Evolutionary conservation across 2,329 filamentous ascomycete species (phyloP).

Genomic region (Tolypocladium cylindrosporum): DNA sequence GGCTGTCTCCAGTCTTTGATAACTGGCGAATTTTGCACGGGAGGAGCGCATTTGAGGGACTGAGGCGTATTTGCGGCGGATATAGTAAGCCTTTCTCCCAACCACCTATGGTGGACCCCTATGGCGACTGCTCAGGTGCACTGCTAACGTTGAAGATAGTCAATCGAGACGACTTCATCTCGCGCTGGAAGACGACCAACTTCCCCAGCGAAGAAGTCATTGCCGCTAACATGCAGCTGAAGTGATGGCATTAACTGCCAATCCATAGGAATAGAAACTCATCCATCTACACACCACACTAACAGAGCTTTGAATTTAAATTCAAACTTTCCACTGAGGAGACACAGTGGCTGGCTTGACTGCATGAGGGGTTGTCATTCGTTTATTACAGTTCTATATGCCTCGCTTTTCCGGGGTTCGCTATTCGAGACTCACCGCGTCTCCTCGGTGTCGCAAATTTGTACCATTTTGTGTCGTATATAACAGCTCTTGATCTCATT

Average conservation of each 20-base stretch:
- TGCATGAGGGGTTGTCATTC: no score
- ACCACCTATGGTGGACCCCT: not conserved
- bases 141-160: slow-evolving; percentile 33
- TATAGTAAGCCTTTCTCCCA: slow-evolving; percentile 57
- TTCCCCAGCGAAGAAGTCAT: slow-evolving; percentile 38
- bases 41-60: slow-evolving; percentile 70
- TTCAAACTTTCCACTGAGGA: no score
- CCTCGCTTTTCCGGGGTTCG: no score
- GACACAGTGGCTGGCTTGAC: no score
- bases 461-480: no score
- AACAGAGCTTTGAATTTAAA: no score
- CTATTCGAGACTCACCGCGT: no score
- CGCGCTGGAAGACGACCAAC: slow-evolving; percentile 64
- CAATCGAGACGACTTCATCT: slow-evolving; percentile 72
- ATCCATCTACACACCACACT: no score
- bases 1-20: slow-evolving; percentile 60
- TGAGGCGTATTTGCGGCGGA: slow-evolving; percentile 79
- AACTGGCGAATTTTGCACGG: slow-evolving; percentile 95
- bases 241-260: not conserved
- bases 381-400: no score
- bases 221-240: slow-evolving; percentile 20
- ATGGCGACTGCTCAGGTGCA: not conserved
- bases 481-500: no score
- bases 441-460: no score
- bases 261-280: not conserved